Evolutionary conservation across 2,329 filamentous ascomycete species (phyloP), one percentile per base, ranked within the genome.

Genomic region (Fusarium redolens): DNA sequence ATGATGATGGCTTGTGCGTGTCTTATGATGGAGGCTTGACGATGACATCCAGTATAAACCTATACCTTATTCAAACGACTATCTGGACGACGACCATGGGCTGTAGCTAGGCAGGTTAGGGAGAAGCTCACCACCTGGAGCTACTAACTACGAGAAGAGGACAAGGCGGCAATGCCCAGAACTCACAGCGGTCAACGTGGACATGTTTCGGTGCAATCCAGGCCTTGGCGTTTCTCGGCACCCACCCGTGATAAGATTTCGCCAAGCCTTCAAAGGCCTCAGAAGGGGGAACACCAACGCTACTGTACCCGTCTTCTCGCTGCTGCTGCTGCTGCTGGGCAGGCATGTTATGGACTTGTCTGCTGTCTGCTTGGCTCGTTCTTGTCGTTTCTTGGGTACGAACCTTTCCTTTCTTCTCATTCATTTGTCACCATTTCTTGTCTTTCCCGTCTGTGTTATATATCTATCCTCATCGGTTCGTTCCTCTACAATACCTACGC

Each of bases 211-310:
- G 72, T 69, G 75, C 73, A 65, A 71, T 72, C 45, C 67, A 70
- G 65, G 77, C 55, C 77, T 78, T 78, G 77, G 77, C 77, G 71
- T 78, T 77, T 78, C 77, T 78, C 76, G 77, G 76, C 77, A 75
- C 72, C 70, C 73, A 70, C 75, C 77, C 71, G 72, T 78, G 74
- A 75, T 77, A 78, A 77, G 76, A 78, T 78, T 78, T 78, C 75
- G 77, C 77, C 77, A 78, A 78, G 76, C 58, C 75, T 73, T 72
- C 75, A 78, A 78, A 78, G 75, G 66, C 75, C 72, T 78, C 75
- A 71, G 75, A 78, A 78, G 75, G 75, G 75, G 71, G 73, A 77
- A 75, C 69, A 71, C 72, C 71, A 77, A 68, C 75, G 72, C 76
- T 76, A 71, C 71, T 37, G 66, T 57, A 71, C 69, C 71, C 58